Conservation (phyloP, 2,329 filamentous ascomycete genomes). For the Calonectria multiphialidica region DNA sequence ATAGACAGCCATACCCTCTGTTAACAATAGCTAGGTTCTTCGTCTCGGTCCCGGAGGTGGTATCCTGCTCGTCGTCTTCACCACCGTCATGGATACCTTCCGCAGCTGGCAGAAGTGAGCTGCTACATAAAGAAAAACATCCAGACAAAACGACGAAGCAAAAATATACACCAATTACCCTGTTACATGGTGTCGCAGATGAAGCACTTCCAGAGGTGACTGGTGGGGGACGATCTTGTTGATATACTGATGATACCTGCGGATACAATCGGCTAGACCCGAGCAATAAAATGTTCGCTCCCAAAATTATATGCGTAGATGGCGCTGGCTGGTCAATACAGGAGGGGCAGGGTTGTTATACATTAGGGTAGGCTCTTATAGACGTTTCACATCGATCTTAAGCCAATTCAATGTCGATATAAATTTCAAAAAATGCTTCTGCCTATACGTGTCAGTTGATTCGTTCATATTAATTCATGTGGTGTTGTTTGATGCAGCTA, state of each 20-base stretch:
- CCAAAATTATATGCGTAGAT: constrained; percentile 18
- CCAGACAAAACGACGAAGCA: constrained; percentile 18
- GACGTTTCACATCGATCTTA: constrained; percentile 32
- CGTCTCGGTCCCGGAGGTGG: constrained; percentile 68
- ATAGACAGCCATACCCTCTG: background rate
- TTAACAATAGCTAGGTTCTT: constrained; percentile 47
- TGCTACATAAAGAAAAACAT: constrained; percentile 13
- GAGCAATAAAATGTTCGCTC: constrained; percentile 17
- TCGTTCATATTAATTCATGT: no score
- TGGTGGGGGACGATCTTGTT: constrained; percentile 20
- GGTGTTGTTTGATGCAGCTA: no score
- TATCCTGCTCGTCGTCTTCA: constrained; percentile 87
- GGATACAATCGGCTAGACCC: constrained; percentile 11
- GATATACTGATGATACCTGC: constrained; percentile 24
- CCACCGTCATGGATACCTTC: constrained; percentile 95
- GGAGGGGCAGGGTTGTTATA: constrained; percentile 23
- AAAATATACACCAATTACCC: constrained; percentile 33
- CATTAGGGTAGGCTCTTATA: constrained; percentile 31
- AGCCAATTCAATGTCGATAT: constrained; percentile 24
- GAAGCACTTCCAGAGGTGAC: constrained; percentile 26
- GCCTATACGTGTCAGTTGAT: background rate
- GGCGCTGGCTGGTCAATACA: constrained; percentile 31
- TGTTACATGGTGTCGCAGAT: constrained; percentile 21
- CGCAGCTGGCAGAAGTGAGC: constrained; percentile 62
- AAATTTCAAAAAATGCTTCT: background rate